Evolutionary conservation across 2,329 filamentous ascomycete genomes (phyloP).

Genomic region (Chalaropsis thielavioides): DNA sequence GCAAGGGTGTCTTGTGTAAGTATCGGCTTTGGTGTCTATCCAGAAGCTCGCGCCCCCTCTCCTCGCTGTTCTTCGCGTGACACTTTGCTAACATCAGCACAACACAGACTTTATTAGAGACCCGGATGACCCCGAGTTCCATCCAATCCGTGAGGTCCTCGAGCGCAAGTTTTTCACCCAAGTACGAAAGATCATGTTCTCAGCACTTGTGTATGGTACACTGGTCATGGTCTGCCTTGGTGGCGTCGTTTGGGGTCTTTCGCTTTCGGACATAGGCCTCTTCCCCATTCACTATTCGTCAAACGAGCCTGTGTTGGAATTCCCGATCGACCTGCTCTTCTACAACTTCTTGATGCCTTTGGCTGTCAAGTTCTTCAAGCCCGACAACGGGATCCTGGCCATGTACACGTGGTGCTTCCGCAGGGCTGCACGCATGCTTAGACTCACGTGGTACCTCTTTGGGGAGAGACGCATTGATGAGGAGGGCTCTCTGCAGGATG

Average conservation of each 20-base stretch:
- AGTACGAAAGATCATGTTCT: constrained; percentile 89
- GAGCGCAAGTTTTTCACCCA: constrained; percentile 87
- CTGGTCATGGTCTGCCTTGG: constrained; percentile 86
- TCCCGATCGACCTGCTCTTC: constrained; percentile 83
- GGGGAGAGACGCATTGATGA: constrained; percentile 69
- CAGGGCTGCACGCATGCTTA: constrained; percentile 61
- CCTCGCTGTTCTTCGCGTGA: neutral
- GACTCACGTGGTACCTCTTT: constrained; percentile 87
- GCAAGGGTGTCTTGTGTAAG: constrained; percentile 81
- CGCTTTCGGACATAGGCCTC: constrained; percentile 50
- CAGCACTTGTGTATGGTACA: constrained; percentile 86
- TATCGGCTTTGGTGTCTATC: constrained; percentile 19
- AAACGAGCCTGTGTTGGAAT: constrained; percentile 82
- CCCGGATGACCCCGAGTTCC: constrained; percentile 94
- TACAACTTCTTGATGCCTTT: constrained; percentile 95
- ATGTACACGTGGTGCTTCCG: constrained; percentile 97
- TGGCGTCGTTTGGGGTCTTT: constrained; percentile 87
- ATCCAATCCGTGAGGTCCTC: constrained; percentile 89
- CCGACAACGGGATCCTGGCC: constrained; percentile 65
- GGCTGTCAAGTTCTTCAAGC: constrained; percentile 69
- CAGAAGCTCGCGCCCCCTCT: too few relatives aligned
- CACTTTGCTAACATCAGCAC: constrained; percentile 23
- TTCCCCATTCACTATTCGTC: constrained; percentile 89
- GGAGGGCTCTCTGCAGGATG: constrained; percentile 46
- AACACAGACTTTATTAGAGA: constrained; percentile 80